Percentiles rank a stretch among this genome's conserved stretches.
Conservation (phyloP, 768 basidiomycete genomes). For the Xanthoconium stramineum region DNA sequence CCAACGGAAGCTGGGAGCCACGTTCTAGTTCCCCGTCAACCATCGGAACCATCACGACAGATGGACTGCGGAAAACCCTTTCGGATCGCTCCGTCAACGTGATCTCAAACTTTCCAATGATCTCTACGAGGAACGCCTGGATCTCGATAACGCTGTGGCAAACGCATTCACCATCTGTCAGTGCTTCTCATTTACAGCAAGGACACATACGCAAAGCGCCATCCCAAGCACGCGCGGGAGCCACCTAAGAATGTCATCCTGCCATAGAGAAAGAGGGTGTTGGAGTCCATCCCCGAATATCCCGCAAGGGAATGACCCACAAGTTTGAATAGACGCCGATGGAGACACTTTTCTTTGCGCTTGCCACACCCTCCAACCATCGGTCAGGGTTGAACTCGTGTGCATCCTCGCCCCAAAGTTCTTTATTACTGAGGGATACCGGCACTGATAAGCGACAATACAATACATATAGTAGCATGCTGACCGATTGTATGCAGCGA, state of each 20-base stretch:
- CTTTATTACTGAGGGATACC: constrained; percentile 18
- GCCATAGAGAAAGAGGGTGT: neutral
- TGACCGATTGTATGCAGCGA: constrained; percentile 55
- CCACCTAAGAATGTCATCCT: constrained; percentile 32
- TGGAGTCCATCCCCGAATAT: neutral
- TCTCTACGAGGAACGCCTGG: constrained; percentile 57
- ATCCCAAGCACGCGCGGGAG: constrained; percentile 26
- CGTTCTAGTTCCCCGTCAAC: constrained; percentile 19
- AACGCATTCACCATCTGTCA: neutral
- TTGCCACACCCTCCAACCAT: constrained; percentile 22
- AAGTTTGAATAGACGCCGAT: constrained; percentile 30
- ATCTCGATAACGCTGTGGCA: constrained; percentile 42
- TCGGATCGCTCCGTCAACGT: constrained; percentile 27
- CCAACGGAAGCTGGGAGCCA: constrained; percentile 34
- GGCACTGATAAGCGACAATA: neutral
- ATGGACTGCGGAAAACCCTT: constrained; percentile 28
- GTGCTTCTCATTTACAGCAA: neutral
- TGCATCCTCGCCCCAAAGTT: constrained; percentile 33
- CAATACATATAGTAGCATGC: neutral
- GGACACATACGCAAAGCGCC: constrained; percentile 30
- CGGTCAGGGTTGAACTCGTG: constrained; percentile 30
- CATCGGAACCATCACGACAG: constrained; percentile 34
- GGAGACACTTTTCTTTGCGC: constrained; percentile 16
- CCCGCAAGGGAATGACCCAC: constrained; percentile 9
- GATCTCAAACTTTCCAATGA: constrained; percentile 54